phyloP scores from a whole-genome alignment of 2,329 filamentous ascomycete genomes.

The Dactylellina drechsleri region DNA sequence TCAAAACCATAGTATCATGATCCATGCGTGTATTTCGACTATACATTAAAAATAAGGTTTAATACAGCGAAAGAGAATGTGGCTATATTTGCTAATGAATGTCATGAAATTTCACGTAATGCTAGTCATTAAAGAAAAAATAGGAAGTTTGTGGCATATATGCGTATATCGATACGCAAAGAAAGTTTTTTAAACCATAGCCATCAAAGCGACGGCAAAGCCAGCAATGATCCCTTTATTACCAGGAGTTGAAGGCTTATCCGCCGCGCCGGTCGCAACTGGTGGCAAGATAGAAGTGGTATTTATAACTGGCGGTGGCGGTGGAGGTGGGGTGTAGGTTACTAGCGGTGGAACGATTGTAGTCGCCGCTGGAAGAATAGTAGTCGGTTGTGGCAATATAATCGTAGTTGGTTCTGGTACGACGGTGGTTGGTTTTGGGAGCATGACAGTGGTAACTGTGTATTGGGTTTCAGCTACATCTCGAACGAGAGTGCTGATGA shows the following conservation, averaged over 20 bases:
- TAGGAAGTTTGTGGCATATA: not conserved
- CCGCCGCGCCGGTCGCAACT: slow-evolving; percentile 25
- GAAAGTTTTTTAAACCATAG: not conserved
- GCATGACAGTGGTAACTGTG: slow-evolving; percentile 7
- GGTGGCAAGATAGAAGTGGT: not conserved
- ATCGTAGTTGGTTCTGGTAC: slow-evolving; percentile 20
- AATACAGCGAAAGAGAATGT: no score
- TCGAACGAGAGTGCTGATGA: slow-evolving; percentile 20
- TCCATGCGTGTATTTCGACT: no score
- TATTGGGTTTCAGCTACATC: slow-evolving; percentile 17
- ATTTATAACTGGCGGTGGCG: not conserved
- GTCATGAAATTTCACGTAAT: not conserved
- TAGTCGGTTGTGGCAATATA: slow-evolving; percentile 1
- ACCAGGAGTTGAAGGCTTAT: slow-evolving; percentile 18
- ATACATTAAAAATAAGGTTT: no score
- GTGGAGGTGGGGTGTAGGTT: slow-evolving; percentile 1
- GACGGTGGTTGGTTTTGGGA: slow-evolving; percentile 24
- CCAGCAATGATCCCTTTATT: slow-evolving; percentile 18
- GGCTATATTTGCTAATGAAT: not conserved
- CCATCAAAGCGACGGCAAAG: slow-evolving; percentile 11
- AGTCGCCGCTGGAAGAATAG: slow-evolving; percentile 1
- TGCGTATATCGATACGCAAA: not conserved
- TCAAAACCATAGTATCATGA: no score
- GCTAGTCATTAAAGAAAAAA: not conserved
- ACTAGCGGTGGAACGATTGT: not conserved